phyloP scores from a whole-genome alignment of 345 rosid genomes.

The Moricandia arvensis region DNA sequence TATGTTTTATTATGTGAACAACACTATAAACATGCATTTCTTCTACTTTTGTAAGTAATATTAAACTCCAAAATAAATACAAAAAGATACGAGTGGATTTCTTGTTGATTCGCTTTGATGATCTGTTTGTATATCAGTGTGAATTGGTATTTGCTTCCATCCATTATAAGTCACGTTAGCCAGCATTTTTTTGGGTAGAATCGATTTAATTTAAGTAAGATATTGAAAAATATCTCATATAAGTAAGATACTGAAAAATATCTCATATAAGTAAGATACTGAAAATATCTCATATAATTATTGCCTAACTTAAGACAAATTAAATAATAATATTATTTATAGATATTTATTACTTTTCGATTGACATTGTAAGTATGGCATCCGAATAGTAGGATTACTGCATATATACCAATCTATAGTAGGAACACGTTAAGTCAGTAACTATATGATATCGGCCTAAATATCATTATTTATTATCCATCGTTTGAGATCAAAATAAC shows the following conservation, averaged over 20 bases:
- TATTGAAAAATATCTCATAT: slow-evolving; percentile 5
- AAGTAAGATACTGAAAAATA: too few relatives aligned
- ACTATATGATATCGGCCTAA: slow-evolving; percentile 18
- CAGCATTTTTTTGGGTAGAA: neutral
- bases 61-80: too few relatives aligned
- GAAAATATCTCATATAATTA: neutral
- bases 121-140: too few relatives aligned
- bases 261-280: too few relatives aligned
- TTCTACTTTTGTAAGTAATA: too few relatives aligned
- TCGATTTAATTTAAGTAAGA: neutral
- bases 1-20: too few relatives aligned
- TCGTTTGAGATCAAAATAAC: slow-evolving; percentile 5
- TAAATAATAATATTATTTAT: neutral
- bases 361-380: slow-evolving; percentile 13
- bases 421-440: slow-evolving; percentile 34
- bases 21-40: too few relatives aligned
- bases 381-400: slow-evolving; percentile 26
- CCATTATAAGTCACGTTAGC: neutral
- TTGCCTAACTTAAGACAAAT: slow-evolving; percentile 1
- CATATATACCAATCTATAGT: slow-evolving; percentile 23
- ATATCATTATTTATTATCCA: slow-evolving; percentile 1
- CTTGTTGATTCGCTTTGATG: too few relatives aligned
- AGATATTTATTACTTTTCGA: slow-evolving; percentile 28
- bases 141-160: neutral
- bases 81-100: too few relatives aligned